Base-by-base conservation (phyloP, 257 asterid species). In the Solanum chiquidenum region DNA sequence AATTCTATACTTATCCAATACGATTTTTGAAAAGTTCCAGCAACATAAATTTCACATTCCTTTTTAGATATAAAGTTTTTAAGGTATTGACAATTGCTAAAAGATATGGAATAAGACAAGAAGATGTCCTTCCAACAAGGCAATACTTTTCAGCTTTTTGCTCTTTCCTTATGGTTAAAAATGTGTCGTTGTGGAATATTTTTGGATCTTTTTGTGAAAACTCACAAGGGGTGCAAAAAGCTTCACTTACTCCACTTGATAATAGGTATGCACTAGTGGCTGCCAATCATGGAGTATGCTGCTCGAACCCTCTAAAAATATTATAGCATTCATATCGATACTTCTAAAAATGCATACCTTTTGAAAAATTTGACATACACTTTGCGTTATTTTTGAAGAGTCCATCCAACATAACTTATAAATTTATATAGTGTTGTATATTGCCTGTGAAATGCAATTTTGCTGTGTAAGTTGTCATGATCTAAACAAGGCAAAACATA, bases 41-140 rank as follows among this genome's bases (percentile, higher is more conserved):
- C 9, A 64, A 64, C 72, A 66, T 66, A 40, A 68, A 58, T 27
- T 29, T 80, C 37, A 80, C 7, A 80, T 80, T n/a, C 18, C 40
- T 52, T 46, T 46, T n/a, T 14, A 46, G 85, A 46, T 80, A 14
- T 27, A 29, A 46, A 27, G 42, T 46, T 27, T 42, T 27, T 44
- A 34, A 34, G 25, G 64, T 86, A 46, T 46, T 38, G 37, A 76
- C 46, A 85, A 85, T 14, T 74, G 13, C 12, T 12, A 74, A 55
- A 64, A 77, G 77, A 55, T 84, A n/a, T 66, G 29, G 77, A 83
- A 89, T 74, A 87, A 89, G 87, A 89, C 91, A 89, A 72, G 49
- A 80, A 31, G 20, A 73, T 21, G 79, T 86, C 87, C 76, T 73
- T 72, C 83, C 83, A 86, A 86, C 38, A 44, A 72, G 82, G 46